Conservation (phyloP, 75 land plant genomes). For the Isoetes taiwanensis region DNA sequence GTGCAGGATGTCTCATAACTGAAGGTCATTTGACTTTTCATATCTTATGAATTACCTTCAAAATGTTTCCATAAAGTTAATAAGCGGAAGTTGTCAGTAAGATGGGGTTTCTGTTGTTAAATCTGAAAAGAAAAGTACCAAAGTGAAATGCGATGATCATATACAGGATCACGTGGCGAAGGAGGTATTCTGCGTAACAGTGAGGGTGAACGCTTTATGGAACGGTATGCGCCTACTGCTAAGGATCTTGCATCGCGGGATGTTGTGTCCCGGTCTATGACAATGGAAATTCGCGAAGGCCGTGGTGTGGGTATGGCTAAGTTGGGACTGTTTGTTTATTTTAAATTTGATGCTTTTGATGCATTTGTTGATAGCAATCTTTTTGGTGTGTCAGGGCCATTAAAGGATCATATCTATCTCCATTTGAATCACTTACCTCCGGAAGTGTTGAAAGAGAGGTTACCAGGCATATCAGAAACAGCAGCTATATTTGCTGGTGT, state of each 20-base stretch:
- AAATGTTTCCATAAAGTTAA: too few species aligned
- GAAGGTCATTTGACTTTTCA: conserved; percentile 56
- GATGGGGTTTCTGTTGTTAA: neutral
- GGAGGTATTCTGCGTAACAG: conserved; percentile 98
- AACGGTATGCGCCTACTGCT: conserved; percentile 95
- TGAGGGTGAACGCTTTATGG: conserved; percentile 99
- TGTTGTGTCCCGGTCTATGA: conserved; percentile 99
- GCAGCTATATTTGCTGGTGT: conserved; percentile 99
- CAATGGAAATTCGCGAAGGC: conserved; percentile 97
- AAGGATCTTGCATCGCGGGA: conserved; percentile 99
- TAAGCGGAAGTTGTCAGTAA: neutral
- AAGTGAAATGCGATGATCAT: neutral
- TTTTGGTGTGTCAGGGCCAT: conserved; percentile 51
- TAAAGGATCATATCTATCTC: conserved; percentile 95
- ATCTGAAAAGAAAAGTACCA: neutral
- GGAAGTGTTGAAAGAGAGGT: conserved; percentile 91
- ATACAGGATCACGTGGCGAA: conserved; percentile 92
- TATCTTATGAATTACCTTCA: too few species aligned
- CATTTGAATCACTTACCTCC: conserved; percentile 97
- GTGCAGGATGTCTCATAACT: conserved; percentile 97
- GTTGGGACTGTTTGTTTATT: neutral
- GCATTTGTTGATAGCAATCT: neutral
- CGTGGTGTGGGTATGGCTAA: conserved; percentile 83
- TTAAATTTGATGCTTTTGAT: neutral
- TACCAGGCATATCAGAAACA: conserved; percentile 98